These are phyloP conservation scores for Russula emetica DNA, from an alignment of 768 basidiomycete species.

Conservation along the genomic window DNA sequence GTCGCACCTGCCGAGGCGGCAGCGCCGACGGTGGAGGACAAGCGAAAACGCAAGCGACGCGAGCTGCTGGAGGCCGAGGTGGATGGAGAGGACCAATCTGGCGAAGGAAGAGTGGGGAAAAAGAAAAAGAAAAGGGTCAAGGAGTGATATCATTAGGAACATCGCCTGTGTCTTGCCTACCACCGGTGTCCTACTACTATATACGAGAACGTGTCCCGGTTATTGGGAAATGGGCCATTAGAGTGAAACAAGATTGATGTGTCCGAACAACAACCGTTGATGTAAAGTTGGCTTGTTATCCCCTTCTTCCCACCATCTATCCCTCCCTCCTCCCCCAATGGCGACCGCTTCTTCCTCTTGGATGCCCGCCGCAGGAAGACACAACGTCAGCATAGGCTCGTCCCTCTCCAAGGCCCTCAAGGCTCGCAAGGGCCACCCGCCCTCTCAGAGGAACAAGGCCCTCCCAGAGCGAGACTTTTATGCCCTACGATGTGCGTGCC, in stretches of 20 bases:
- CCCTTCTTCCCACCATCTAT: conserved; percentile 14
- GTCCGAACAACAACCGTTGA: conserved; percentile 7
- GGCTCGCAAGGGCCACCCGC: conserved; percentile 53
- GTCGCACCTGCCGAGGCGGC: conserved; percentile 79
- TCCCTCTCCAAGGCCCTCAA: conserved; percentile 65
- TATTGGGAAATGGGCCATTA: neutral
- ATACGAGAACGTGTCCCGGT: neutral
- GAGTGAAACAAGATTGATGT: conserved; percentile 9
- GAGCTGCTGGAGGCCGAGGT: conserved; percentile 31
- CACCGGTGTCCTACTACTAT: neutral
- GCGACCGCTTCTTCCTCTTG: conserved; percentile 22
- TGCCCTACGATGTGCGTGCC: conserved; percentile 63
- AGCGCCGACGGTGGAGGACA: conserved; percentile 73
- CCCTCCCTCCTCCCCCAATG: conserved; percentile 9
- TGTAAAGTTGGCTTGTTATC: neutral
- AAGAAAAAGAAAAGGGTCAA: conserved; percentile 41
- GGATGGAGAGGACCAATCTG: conserved; percentile 35
- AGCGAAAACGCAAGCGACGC: conserved; percentile 52
- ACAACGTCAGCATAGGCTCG: conserved; percentile 55
- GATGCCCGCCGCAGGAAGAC: conserved; percentile 40
- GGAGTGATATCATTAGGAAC: conserved; percentile 16
- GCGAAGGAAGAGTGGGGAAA: conserved; percentile 35
- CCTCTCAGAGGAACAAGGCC: conserved; percentile 43
- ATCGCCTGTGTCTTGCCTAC: neutral
- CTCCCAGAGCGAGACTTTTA: conserved; percentile 67